Evolutionary conservation across 2,329 filamentous ascomycete species (phyloP).

Genomic region (Colletotrichum sp.): DNA sequence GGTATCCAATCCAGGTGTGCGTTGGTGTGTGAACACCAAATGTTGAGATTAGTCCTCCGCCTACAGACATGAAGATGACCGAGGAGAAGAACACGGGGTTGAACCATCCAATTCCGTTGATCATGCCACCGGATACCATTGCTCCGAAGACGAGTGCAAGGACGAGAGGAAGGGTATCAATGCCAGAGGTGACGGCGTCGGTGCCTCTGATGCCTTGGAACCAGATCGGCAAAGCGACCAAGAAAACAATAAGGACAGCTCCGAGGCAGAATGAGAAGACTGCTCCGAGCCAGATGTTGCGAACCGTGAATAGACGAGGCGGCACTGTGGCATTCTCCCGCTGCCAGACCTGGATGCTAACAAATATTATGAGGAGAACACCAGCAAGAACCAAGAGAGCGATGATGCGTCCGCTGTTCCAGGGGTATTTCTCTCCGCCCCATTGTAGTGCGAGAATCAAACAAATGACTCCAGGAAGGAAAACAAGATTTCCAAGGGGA

Average conservation of each 20-base stretch:
- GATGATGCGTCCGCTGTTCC: conserved; percentile 49
- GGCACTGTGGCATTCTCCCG: conserved; percentile 51
- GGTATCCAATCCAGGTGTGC: conserved; percentile 48
- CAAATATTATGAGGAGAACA: conserved; percentile 31
- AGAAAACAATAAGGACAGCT: conserved; percentile 32
- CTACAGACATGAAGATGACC: conserved; percentile 36
- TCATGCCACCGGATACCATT: conserved; percentile 35
- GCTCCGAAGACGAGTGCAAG: conserved; percentile 38
- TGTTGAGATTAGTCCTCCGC: conserved; percentile 48
- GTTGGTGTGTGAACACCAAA: conserved; percentile 36
- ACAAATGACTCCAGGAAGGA: conserved; percentile 56
- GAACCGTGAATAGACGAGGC: conserved; percentile 48
- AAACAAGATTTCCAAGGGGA: conserved; percentile 51
- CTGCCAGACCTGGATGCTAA: conserved; percentile 43
- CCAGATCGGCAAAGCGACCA: conserved; percentile 44
- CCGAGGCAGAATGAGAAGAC: conserved; percentile 35
- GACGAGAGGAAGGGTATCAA: conserved; percentile 43
- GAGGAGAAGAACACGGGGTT: conserved; percentile 45
- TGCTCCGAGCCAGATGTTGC: conserved; percentile 45
- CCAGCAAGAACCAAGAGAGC: conserved; percentile 31
- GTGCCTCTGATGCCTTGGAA: conserved; percentile 55
- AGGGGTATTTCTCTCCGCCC: conserved; percentile 57
- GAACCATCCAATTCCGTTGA: conserved; percentile 48
- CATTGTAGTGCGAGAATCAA: conserved; percentile 62
- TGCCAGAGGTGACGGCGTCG: conserved; percentile 41